Evolutionary conservation across 2,329 filamentous ascomycete genomes (phyloP).

Genomic region (Coccinonectria pachysandricola): DNA sequence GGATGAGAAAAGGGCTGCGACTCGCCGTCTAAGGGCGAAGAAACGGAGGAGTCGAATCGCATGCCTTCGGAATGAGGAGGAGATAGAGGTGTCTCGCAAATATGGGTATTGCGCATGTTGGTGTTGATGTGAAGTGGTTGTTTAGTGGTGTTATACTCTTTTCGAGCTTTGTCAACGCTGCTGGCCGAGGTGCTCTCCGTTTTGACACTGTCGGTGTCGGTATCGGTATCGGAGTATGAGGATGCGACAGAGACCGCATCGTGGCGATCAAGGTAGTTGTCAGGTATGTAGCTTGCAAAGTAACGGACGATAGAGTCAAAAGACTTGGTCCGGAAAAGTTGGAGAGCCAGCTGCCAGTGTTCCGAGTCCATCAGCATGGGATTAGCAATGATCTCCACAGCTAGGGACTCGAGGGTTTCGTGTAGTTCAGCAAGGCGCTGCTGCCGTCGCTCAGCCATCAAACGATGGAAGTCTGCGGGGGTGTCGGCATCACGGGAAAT

Average conservation of each 20-base stretch:
- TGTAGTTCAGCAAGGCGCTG: conserved; percentile 46
- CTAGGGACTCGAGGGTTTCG: conserved; percentile 44
- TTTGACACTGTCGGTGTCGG: conserved; percentile 28
- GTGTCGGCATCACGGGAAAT: conserved; percentile 41
- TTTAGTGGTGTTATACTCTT: conserved; percentile 33
- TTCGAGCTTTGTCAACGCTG: conserved; percentile 30
- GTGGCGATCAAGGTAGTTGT: conserved; percentile 35
- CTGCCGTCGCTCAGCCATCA: conserved; percentile 43
- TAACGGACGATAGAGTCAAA: conserved; percentile 51
- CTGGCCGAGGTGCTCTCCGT: conserved; percentile 29
- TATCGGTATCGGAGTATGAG: conserved; percentile 29
- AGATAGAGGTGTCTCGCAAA: conserved; percentile 19
- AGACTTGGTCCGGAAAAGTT: conserved; percentile 48
- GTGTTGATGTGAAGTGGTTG: conserved; percentile 29
- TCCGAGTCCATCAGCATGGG: conserved; percentile 46
- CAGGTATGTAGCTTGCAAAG: conserved; percentile 48
- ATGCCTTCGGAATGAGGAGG: conserved; percentile 41
- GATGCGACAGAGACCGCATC: conserved; percentile 22
- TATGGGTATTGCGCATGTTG: conserved; percentile 11
- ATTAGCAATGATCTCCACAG: conserved; percentile 52
- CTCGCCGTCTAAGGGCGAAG: conserved; percentile 26
- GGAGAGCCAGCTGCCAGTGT: conserved; percentile 48
- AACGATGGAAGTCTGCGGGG: conserved; percentile 42
- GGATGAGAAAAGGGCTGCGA: conserved; percentile 27
- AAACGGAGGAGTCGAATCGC: conserved; percentile 33